phyloP scores from a whole-genome alignment of 768 basidiomycete genomes.

The Lepiota brunneoincarnata region DNA sequence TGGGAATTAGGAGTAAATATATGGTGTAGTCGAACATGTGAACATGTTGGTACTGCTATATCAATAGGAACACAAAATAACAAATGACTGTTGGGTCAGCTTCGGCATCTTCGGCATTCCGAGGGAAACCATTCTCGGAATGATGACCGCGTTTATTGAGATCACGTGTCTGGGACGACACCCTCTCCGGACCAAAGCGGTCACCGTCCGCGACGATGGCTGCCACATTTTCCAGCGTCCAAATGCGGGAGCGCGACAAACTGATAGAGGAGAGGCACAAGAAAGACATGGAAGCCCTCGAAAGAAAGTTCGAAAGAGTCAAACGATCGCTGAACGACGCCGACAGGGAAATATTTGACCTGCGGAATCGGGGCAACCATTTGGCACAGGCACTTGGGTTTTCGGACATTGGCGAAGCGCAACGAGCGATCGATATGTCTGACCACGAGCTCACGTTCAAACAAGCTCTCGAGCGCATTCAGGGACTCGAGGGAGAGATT shows the following conservation, averaged over 20 bases:
- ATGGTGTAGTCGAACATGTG: no score
- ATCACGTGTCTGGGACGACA: neutral
- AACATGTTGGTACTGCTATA: no score
- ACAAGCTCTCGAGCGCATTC: slow-evolving; percentile 32
- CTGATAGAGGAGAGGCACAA: slow-evolving; percentile 27
- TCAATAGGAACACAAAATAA: no score
- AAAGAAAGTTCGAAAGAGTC: slow-evolving; percentile 27
- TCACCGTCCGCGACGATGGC: neutral
- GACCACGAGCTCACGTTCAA: slow-evolving; percentile 32
- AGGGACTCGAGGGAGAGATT: slow-evolving; percentile 28
- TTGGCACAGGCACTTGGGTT: slow-evolving; percentile 46
- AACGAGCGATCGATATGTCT: slow-evolving; percentile 35
- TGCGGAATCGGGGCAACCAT: slow-evolving; percentile 30
- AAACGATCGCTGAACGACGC: slow-evolving; percentile 30
- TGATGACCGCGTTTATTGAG: neutral
- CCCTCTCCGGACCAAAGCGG: neutral
- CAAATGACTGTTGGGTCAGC: no score
- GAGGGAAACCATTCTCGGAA: no score
- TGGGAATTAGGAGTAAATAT: no score
- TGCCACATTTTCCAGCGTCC: slow-evolving; percentile 25
- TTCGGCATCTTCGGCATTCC: no score
- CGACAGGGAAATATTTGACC: slow-evolving; percentile 33
- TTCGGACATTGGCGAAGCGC: slow-evolving; percentile 38
- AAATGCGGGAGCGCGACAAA: slow-evolving; percentile 31
- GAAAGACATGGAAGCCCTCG: slow-evolving; percentile 22